Evolutionary conservation across 1,139 yeast genomes (phyloP), one percentile per base, ranked within the genome.

Genomic region (Yamadazyma mexicana): DNA sequence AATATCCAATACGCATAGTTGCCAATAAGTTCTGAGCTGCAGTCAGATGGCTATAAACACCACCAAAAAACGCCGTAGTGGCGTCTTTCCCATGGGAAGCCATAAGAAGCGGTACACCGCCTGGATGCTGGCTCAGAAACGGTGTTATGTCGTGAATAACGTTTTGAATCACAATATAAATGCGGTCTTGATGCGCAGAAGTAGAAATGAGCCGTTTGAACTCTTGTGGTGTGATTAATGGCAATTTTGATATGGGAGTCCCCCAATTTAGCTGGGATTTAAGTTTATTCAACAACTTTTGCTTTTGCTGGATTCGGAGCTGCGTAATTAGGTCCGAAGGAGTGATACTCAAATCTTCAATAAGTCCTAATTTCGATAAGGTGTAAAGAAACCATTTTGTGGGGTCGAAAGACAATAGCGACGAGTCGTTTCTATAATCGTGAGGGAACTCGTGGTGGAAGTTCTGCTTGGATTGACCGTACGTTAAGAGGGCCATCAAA

Each of bases 361-460:
- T 69, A 14, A 75, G 41, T 0, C 80, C 76, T 1, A 77, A 20
- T 35, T 61, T 48, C 8, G 64, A 59, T 18, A 79, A 53, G 0
- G 66, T 35, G 50, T 64, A 66, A 11, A 83, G 61, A 28, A 73
- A 66, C 83, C 85, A 79, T 54, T 81, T 82, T 3, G 86, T 78
- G 1, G 89, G 88, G 54, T 83, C 89, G 52, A 75, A 78, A 1
- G 78, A 74, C 49, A 73, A 71, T 58, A 67, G 57, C 18, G 76
- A 68, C 22, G 71, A 61, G 9, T 64, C 56, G 8, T 79, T 77
- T 42, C 79, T 69, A 54, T 77, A 83, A 55, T 83, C 89, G 45
- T 78, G 80, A 1, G 88, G 86, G 49, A 83, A 83, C 52, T 82
- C 88, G 53, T 83, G 88, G 55, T 83, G 91, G 54, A 78, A 83